Evolutionary conservation across 495 filamentous ascomycete species (phyloP).

Genomic region (Lasiosphaeria hispida): DNA sequence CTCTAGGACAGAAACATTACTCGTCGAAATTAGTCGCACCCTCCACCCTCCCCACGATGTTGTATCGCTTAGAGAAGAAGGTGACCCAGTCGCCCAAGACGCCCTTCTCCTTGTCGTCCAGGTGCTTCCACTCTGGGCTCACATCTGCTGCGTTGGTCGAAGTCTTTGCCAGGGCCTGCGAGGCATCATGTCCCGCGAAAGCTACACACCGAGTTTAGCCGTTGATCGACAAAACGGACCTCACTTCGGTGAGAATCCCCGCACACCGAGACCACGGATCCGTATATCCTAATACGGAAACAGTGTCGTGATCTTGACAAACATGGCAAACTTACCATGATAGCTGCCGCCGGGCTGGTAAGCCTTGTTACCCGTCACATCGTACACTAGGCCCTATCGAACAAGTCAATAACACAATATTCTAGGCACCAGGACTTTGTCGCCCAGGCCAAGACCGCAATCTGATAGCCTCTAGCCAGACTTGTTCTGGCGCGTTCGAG

Average conservation of each 20-base stretch:
- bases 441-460: too few species aligned
- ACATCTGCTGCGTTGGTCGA: slow-evolving; percentile 86
- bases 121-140: slow-evolving; percentile 76
- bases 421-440: too few species aligned
- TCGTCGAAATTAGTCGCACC: slow-evolving; percentile 50
- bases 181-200: slow-evolving; percentile 93
- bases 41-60: slow-evolving; percentile 79
- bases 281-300: neutral
- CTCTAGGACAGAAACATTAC: neutral
- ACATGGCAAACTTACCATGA: slow-evolving; percentile 57
- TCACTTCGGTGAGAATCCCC: too few species aligned
- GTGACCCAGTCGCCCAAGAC: slow-evolving; percentile 87
- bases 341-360: slow-evolving; percentile 86
- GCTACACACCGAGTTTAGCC: slow-evolving; percentile 49
- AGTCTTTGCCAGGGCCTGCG: slow-evolving; percentile 79
- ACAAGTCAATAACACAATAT: too few species aligned
- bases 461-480: slow-evolving; percentile 9
- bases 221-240: too few species aligned
- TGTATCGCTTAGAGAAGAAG: slow-evolving; percentile 95
- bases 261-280: too few species aligned
- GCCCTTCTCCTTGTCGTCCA: slow-evolving; percentile 82
- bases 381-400: slow-evolving; percentile 77
- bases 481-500: slow-evolving; percentile 9
- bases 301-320: neutral
- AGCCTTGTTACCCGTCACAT: slow-evolving; percentile 80